Percentiles rank a stretch among this genome's conserved stretches.
phyloP scores from a whole-genome alignment of 495 filamentous ascomycete genomes.

The Penicillium bialowiezense region DNA sequence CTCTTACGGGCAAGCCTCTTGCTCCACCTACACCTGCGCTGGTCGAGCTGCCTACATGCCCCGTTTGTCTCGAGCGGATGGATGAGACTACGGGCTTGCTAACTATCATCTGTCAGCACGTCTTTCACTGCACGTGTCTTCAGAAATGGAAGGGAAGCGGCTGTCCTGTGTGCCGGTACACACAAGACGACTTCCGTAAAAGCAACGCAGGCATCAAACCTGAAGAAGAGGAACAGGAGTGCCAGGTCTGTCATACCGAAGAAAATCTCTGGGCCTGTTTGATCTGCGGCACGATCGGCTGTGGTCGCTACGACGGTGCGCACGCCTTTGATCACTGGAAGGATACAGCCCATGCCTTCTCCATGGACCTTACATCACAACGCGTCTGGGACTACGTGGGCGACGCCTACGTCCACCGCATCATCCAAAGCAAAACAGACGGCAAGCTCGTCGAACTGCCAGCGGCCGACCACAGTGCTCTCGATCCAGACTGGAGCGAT shows the following conservation, averaged over 20 bases:
- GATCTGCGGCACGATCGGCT: slow-evolving; percentile 91
- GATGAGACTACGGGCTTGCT: slow-evolving; percentile 93
- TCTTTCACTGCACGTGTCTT: slow-evolving; percentile 96
- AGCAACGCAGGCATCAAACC: slow-evolving; percentile 23
- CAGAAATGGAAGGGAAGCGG: slow-evolving; percentile 94
- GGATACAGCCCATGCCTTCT: slow-evolving; percentile 81
- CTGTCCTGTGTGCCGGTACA: slow-evolving; percentile 93
- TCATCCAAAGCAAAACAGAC: slow-evolving; percentile 89
- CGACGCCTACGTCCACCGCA: slow-evolving; percentile 91
- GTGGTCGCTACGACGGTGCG: slow-evolving; percentile 88
- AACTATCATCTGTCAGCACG: slow-evolving; percentile 95
- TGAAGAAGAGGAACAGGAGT: slow-evolving; percentile 51
- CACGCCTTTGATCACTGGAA: slow-evolving; percentile 96
- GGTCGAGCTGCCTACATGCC: slow-evolving; percentile 90
- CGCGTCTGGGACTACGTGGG: slow-evolving; percentile 97
- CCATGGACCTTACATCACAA: slow-evolving; percentile 87
- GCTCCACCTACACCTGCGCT: slow-evolving; percentile 89
- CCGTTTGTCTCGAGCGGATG: slow-evolving; percentile 97
- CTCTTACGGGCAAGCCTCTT: slow-evolving; percentile 71
- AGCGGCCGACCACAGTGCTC: slow-evolving; percentile 41
- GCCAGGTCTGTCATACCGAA: slow-evolving; percentile 70
- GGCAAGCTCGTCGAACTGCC: slow-evolving; percentile 85
- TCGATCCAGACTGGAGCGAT: slow-evolving; percentile 54
- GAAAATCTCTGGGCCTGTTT: slow-evolving; percentile 91
- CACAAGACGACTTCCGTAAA: slow-evolving; percentile 54